A percentile compares a stretch with the other conserved stretches of the same genome.
These are phyloP conservation scores for Diaporthe sp. DNA, from an alignment of 2,329 filamentous ascomycete species.

Conservation along the genomic window DNA sequence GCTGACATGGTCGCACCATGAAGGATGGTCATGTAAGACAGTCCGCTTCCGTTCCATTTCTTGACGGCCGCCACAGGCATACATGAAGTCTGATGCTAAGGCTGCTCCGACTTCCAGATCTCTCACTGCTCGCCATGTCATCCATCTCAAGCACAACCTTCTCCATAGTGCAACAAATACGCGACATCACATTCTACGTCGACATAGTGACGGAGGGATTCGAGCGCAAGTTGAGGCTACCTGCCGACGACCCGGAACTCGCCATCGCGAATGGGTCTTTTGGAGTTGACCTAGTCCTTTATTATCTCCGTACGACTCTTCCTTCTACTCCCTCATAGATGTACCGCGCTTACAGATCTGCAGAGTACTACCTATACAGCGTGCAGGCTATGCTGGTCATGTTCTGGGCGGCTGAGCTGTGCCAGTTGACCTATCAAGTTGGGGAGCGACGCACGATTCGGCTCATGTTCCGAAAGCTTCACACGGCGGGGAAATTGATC, in stretches of 20 bases:
- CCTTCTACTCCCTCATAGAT: not conserved
- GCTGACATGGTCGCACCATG: slow-evolving; percentile 41
- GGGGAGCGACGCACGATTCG: slow-evolving; percentile 36
- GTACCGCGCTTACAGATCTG: not conserved
- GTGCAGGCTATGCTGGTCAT: slow-evolving; percentile 39
- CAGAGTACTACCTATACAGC: slow-evolving; percentile 41
- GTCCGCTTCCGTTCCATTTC: not conserved
- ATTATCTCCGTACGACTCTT: slow-evolving; percentile 39
- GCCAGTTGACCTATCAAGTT: slow-evolving; percentile 33
- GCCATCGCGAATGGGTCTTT: slow-evolving; percentile 40
- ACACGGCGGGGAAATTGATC: slow-evolving; percentile 37
- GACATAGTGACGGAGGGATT: slow-evolving; percentile 36
- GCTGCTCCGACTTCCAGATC: slow-evolving; percentile 33
- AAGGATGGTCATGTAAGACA: slow-evolving; percentile 40
- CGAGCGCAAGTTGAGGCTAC: slow-evolving; percentile 35
- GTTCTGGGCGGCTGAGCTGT: slow-evolving; percentile 37
- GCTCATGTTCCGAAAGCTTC: slow-evolving; percentile 36
- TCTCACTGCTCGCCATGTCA: slow-evolving; percentile 39
- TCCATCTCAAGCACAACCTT: slow-evolving; percentile 39
- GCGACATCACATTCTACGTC: slow-evolving; percentile 38
- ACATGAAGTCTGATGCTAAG: not conserved
- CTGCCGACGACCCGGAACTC: slow-evolving; percentile 36
- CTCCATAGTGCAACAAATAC: slow-evolving; percentile 41
- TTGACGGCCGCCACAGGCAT: not conserved
- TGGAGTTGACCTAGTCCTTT: slow-evolving; percentile 40